Conservation (phyloP, 2,329 filamentous ascomycete species). For the Verticillium nonalfalfae region DNA sequence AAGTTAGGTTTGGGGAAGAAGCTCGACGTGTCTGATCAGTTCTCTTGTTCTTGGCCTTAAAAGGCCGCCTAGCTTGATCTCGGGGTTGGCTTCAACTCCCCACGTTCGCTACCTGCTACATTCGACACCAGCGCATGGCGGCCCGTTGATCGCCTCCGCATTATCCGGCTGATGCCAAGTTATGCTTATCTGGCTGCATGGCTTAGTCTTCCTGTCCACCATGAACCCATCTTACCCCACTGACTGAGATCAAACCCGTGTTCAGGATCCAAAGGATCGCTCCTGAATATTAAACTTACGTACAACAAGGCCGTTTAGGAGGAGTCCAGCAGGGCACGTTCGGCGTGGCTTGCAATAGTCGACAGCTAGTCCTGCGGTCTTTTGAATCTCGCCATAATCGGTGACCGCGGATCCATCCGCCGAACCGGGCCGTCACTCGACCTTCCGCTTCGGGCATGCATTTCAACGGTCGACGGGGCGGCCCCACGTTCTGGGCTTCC, state of each 20-base stretch:
- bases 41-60: no score
- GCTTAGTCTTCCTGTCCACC: not conserved
- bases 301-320: not conserved
- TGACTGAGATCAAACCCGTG: not conserved
- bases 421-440: not conserved
- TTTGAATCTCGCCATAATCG: not conserved
- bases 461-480: not conserved
- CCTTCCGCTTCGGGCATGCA: not conserved
- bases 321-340: not conserved
- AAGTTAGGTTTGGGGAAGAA: no score
- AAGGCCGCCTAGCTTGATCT: no score
- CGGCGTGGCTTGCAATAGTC: not conserved
- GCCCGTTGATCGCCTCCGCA: not conserved
- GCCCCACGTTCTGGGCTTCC: not conserved
- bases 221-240: not conserved
- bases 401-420: not conserved
- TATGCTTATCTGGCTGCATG: not conserved
- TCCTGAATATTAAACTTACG: not conserved
- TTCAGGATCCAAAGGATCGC: not conserved
- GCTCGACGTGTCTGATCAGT: no score
- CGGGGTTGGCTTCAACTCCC: no score
- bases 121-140: not conserved
- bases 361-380: not conserved
- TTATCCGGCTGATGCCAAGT: not conserved
- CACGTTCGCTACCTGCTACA: no score